These are phyloP conservation scores for Calamus simplicifolius DNA, from an alignment of 176 grass and related monocot species.

Conservation along the genomic window DNA sequence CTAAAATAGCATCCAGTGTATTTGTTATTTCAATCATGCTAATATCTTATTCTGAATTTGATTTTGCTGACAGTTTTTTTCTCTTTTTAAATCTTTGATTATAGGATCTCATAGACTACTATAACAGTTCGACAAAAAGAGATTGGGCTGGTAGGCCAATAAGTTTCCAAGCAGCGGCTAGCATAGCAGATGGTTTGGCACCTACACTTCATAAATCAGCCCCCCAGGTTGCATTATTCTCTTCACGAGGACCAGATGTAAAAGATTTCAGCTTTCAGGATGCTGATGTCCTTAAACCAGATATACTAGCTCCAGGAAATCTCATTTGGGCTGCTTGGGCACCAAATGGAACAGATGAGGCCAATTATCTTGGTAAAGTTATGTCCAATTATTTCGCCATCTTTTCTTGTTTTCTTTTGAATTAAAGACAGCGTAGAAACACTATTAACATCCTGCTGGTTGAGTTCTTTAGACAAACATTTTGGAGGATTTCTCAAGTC, in stretches of 20 bases:
- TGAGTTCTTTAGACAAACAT: too few species aligned
- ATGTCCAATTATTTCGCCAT: background rate
- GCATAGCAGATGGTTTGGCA: slow-evolving; percentile 85
- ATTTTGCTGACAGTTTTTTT: slow-evolving; percentile 17
- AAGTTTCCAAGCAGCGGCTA: slow-evolving; percentile 59
- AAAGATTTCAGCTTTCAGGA: slow-evolving; percentile 99
- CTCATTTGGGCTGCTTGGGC: slow-evolving; percentile 96
- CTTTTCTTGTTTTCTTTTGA: background rate
- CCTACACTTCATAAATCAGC: slow-evolving; percentile 89
- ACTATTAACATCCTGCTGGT: too few species aligned
- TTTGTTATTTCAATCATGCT: background rate
- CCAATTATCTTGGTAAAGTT: slow-evolving; percentile 67
- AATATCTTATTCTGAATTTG: background rate
- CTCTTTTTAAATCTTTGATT: slow-evolving; percentile 11
- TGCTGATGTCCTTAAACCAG: slow-evolving; percentile 94
- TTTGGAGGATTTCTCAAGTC: too few species aligned
- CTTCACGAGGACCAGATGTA: slow-evolving; percentile 92
- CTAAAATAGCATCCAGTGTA: too few species aligned
- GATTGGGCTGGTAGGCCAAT: slow-evolving; percentile 87
- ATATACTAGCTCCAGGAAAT: slow-evolving; percentile 91
- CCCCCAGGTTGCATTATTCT: slow-evolving; percentile 90
- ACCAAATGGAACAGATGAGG: slow-evolving; percentile 91
- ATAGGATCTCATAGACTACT: slow-evolving; percentile 94
- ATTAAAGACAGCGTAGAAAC: background rate
- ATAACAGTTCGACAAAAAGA: slow-evolving; percentile 82